Evolutionary conservation across 306 rosid genomes (phyloP), one percentile per base, ranked within the genome.

Genomic region (Citrullus mucosospermus): DNA sequence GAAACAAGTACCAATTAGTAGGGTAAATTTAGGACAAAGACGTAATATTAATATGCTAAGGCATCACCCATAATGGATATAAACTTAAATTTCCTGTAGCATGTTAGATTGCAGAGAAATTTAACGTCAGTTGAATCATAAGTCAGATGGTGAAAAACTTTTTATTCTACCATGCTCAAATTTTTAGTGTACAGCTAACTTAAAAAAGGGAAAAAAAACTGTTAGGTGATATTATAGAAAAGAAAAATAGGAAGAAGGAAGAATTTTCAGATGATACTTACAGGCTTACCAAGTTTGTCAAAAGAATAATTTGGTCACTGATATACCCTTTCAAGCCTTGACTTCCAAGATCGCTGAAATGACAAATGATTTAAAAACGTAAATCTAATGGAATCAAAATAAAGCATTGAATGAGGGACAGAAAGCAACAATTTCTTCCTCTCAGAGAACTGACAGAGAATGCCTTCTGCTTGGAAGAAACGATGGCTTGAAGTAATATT

Each of bases 211-310:
- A 25, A 25, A 18, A 43, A 43, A 14, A 65, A 20, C 5, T 39
- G 74, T n/a, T 39, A 4, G 74, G 53, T 39, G 30, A 17, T 41
- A 44, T 44, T 44, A 22, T 44, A 41, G 30, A 44, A 43, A 69
- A 44, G 51, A 15, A 9, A 5, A 38, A 8, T 3, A 18, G 4
- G 41, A 30, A 39, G 76, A 62, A 62, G 9, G 43, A 46, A 22
- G 13, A 48, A 44, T 48, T 71, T 71, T 46, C 6, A 44, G 76
- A 44, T 80, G 93, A 87, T 92, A 89, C 99, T 92, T 89, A 95
- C 99, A 95, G 87, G 93, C 93, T 95, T 84, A 88, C 92, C 93
- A 95, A 88, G 88, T 95, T 90, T 60, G 93, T 62, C 97, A 95
- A 86, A 73, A 86, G 91, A 87, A 86, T 83, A 83, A 92, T 95